A percentile compares a stretch with the other conserved stretches of the same genome.
These are phyloP conservation scores for Geranium incanum DNA, from an alignment of 441 rosid genomes.

Conservation along the genomic window DNA sequence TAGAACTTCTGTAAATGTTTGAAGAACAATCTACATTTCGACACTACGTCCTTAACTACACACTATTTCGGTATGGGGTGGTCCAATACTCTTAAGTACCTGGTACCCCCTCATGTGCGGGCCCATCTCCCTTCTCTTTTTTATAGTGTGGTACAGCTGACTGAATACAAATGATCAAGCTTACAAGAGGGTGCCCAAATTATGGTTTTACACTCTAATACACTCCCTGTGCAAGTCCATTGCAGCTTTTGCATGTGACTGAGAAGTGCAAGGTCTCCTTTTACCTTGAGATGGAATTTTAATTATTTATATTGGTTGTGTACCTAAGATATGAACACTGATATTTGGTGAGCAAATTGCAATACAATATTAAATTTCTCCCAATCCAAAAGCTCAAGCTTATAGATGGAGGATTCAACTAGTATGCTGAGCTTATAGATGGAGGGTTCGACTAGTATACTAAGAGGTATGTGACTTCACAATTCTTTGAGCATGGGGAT, in stretches of 20 bases:
- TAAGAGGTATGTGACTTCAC: no score
- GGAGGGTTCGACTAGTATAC: no score
- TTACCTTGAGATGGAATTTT: neutral
- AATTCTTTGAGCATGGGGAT: no score
- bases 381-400: no score
- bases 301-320: neutral
- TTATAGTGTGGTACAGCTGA: neutral
- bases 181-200: neutral
- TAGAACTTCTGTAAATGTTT: no score
- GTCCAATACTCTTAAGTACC: neutral
- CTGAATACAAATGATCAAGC: neutral
- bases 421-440: no score
- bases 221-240: neutral
- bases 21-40: no score
- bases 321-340: neutral
- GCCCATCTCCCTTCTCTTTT: neutral
- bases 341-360: no score
- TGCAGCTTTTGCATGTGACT: neutral
- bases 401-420: no score
- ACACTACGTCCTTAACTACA: neutral
- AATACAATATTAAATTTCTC: no score
- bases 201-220: neutral
- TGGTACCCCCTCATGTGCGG: neutral
- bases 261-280: neutral
- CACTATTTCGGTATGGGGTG: neutral